These are phyloP conservation scores for Phytophthora hibernalis DNA, from an alignment of 352 stramenopile species.

Conservation along the genomic window DNA sequence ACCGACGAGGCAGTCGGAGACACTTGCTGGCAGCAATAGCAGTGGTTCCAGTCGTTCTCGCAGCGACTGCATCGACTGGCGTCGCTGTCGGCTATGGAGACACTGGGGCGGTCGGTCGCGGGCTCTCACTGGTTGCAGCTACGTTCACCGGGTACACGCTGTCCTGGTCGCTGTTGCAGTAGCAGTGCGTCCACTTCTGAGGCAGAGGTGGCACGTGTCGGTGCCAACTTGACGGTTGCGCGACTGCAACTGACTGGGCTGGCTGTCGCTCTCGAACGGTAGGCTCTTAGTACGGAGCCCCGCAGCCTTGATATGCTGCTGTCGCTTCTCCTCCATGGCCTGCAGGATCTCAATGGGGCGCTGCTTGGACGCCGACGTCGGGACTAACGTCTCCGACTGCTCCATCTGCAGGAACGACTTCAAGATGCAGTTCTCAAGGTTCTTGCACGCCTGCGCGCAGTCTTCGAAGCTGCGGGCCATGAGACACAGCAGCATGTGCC, in stretches of 20 bases:
- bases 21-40: slow-evolving; percentile 79
- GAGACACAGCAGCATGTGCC: slow-evolving; percentile 79
- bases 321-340: slow-evolving; percentile 74
- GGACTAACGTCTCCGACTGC: slow-evolving; percentile 57
- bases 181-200: slow-evolving; percentile 91
- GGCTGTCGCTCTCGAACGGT: slow-evolving; percentile 46
- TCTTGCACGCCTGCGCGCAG: slow-evolving; percentile 66
- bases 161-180: slow-evolving; percentile 87
- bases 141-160: slow-evolving; percentile 59
- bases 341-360: slow-evolving; percentile 70
- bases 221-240: slow-evolving; percentile 59
- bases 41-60: slow-evolving; percentile 73
- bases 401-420: slow-evolving; percentile 84
- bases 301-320: slow-evolving; percentile 72
- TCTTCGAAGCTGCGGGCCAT: slow-evolving; percentile 74
- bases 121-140: slow-evolving; percentile 11
- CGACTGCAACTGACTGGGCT: slow-evolving; percentile 37
- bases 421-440: slow-evolving; percentile 78
- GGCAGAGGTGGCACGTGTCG: slow-evolving; percentile 77
- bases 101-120: slow-evolving; percentile 39
- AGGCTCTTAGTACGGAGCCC: slow-evolving; percentile 63
- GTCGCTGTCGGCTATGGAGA: slow-evolving; percentile 63
- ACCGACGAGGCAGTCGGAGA: slow-evolving; percentile 71
- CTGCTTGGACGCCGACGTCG: slow-evolving; percentile 57
- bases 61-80: slow-evolving; percentile 75